Percentiles rank a stretch among this genome's conserved stretches.
These are phyloP conservation scores for Sicyos baderoa DNA, from an alignment of 306 rosid species.

Conservation along the genomic window DNA sequence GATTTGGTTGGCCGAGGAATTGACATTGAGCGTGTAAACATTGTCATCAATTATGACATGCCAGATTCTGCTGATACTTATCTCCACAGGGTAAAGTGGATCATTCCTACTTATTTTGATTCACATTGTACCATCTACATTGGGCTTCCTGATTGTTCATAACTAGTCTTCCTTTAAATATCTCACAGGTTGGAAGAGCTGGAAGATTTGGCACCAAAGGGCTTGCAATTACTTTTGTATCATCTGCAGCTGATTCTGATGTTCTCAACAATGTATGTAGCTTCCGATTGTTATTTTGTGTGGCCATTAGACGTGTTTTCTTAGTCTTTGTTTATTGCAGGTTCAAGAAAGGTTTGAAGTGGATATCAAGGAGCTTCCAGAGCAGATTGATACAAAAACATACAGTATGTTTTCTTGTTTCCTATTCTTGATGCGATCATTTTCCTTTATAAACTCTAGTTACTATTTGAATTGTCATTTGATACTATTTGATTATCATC, in stretches of 20 bases:
- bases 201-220: slow-evolving; percentile 99
- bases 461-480: not conserved
- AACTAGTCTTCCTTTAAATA: not conserved
- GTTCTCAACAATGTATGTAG: slow-evolving; percentile 80
- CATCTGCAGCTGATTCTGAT: slow-evolving; percentile 77
- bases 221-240: slow-evolving; percentile 93
- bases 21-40: slow-evolving; percentile 94
- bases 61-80: slow-evolving; percentile 98
- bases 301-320: not conserved
- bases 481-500: not conserved
- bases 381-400: slow-evolving; percentile 92
- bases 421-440: not conserved
- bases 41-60: slow-evolving; percentile 96
- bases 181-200: slow-evolving; percentile 84
- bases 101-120: not conserved
- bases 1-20: slow-evolving; percentile 98
- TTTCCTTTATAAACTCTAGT: not conserved
- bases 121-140: not conserved
- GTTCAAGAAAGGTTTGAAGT: slow-evolving; percentile 98
- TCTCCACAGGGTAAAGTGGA: slow-evolving; percentile 69
- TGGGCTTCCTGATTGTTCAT: not conserved
- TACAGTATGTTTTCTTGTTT: slow-evolving; percentile 55
- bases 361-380: slow-evolving; percentile 94
- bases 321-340: slow-evolving; percentile 33
- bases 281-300: not conserved